phyloP scores from a whole-genome alignment of 768 basidiomycete genomes.

The Hortiboletus flavorubellus region DNA sequence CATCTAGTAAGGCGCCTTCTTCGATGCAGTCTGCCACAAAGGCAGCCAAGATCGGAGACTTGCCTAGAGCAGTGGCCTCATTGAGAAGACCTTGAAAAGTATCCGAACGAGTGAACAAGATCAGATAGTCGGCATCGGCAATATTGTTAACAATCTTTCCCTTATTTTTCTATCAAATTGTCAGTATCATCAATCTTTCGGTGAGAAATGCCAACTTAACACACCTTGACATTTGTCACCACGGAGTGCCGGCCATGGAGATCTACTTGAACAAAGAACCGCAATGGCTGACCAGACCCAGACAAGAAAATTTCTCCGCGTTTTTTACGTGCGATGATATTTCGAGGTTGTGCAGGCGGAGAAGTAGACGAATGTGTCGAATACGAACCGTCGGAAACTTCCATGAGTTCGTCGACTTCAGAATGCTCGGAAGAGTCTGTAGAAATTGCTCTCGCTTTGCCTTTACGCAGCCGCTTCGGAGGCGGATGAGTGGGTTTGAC shows the following conservation, averaged over 20 bases:
- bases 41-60: slow-evolving; percentile 46
- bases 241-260: slow-evolving; percentile 49
- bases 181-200: neutral
- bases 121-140: slow-evolving; percentile 56
- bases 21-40: slow-evolving; percentile 55
- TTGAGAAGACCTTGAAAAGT: slow-evolving; percentile 48
- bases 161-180: slow-evolving; percentile 53
- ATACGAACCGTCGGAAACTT: slow-evolving; percentile 7
- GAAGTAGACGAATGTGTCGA: slow-evolving; percentile 15
- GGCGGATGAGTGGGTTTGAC: slow-evolving; percentile 18
- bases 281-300: slow-evolving; percentile 40
- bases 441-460: slow-evolving; percentile 24
- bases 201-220: slow-evolving; percentile 7
- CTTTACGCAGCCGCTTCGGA: slow-evolving; percentile 26
- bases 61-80: slow-evolving; percentile 33
- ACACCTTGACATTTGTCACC: slow-evolving; percentile 59
- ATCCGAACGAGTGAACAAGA: slow-evolving; percentile 52
- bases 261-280: slow-evolving; percentile 70
- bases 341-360: slow-evolving; percentile 10
- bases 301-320: slow-evolving; percentile 42
- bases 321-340: slow-evolving; percentile 17
- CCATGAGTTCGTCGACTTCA: slow-evolving; percentile 14
- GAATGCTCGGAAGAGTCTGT: slow-evolving; percentile 17
- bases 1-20: slow-evolving; percentile 42
- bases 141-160: slow-evolving; percentile 55